A percentile compares a stretch with the other conserved stretches of the same genome.
Conservation (phyloP, 768 basidiomycete species). For the Vararia minispora region DNA sequence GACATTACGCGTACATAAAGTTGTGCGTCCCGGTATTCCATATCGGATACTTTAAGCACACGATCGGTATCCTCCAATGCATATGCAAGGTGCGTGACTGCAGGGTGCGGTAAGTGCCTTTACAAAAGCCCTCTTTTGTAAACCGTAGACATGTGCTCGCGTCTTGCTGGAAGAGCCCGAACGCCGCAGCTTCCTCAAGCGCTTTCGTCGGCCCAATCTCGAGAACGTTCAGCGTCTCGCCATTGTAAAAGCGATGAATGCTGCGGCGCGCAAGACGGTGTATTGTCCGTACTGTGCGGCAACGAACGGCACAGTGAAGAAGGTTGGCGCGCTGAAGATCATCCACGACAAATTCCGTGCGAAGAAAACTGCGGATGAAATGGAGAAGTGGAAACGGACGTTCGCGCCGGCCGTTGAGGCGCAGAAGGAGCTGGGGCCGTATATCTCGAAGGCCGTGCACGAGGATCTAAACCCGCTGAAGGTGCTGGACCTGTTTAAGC, state of each 20-base stretch:
- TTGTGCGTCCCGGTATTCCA: conserved; percentile 95
- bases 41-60: conserved; percentile 96
- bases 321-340: conserved; percentile 89
- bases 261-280: conserved; percentile 78
- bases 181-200: conserved; percentile 70
- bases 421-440: conserved; percentile 76
- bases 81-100: conserved; percentile 80
- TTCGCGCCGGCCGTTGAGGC: conserved; percentile 76
- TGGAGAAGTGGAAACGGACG: conserved; percentile 77
- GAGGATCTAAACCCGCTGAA: conserved; percentile 95
- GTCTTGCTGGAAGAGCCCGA: conserved; percentile 85
- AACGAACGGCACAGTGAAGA: conserved; percentile 93
- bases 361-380: conserved; percentile 82
- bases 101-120: not conserved
- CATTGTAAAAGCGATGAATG: conserved; percentile 76
- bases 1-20: conserved; percentile 98
- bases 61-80: conserved; percentile 84
- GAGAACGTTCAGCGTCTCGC: conserved; percentile 87
- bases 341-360: conserved; percentile 96
- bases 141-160: conserved; percentile 70
- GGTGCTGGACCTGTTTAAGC: conserved; percentile 82
- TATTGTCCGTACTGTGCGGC: conserved; percentile 91
- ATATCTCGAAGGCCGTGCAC: conserved; percentile 77
- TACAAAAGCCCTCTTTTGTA: not conserved
- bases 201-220: conserved; percentile 83